These are phyloP conservation scores for Phytophthora foliorum DNA, from an alignment of 352 stramenopile species.

Conservation along the genomic window DNA sequence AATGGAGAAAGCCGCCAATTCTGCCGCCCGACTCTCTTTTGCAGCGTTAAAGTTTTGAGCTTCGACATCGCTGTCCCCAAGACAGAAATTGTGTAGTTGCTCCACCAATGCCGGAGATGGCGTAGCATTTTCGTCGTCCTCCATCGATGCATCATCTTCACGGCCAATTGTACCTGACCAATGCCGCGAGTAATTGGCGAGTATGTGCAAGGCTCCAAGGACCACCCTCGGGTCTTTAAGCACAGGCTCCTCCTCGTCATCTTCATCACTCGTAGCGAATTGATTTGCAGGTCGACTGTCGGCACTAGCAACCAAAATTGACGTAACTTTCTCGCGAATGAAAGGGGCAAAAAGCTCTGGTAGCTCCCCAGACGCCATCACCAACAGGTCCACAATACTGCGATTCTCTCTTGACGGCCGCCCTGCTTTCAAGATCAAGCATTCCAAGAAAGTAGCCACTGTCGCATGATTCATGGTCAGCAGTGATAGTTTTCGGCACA, in stretches of 20 bases:
- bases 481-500: constrained; percentile 84
- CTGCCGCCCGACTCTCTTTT: constrained; percentile 53
- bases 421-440: constrained; percentile 43
- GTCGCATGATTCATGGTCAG: constrained; percentile 69
- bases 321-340: constrained; percentile 58
- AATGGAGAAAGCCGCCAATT: constrained; percentile 61
- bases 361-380: constrained; percentile 57
- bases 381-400: constrained; percentile 61
- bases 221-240: constrained; percentile 58
- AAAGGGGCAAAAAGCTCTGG: constrained; percentile 65
- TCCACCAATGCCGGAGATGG: constrained; percentile 47
- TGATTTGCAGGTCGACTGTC: constrained; percentile 7
- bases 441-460: constrained; percentile 47
- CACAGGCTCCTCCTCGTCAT: constrained; percentile 45
- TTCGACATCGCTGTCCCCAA: constrained; percentile 40
- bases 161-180: constrained; percentile 39
- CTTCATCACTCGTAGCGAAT: constrained; percentile 32
- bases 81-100: constrained; percentile 64
- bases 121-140: constrained; percentile 28
- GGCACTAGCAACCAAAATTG: constrained; percentile 49
- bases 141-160: constrained; percentile 25
- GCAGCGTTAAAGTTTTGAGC: constrained; percentile 34
- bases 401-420: constrained; percentile 58
- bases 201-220: constrained; percentile 54
- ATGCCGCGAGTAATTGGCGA: constrained; percentile 66